Conservation (phyloP, 805 yeast species). For the Metschnikowia kofuensis region DNA sequence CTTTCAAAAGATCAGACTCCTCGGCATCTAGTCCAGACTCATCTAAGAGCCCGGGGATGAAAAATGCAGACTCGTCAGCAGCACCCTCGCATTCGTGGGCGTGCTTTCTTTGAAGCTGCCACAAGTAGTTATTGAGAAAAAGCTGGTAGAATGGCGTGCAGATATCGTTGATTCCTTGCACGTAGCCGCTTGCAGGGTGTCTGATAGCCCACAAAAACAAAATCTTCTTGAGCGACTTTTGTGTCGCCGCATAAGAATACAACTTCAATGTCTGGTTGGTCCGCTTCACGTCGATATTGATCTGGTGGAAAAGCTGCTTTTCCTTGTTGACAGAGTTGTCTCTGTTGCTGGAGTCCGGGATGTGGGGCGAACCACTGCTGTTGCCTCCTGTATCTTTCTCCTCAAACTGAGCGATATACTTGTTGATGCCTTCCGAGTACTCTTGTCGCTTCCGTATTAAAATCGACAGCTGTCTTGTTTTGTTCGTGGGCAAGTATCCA, state of each 20-base stretch:
- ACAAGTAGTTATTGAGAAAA: conserved; percentile 64
- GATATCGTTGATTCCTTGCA: conserved; percentile 94
- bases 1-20: conserved; percentile 25
- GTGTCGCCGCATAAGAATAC: conserved; percentile 68
- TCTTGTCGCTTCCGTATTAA: conserved; percentile 81
- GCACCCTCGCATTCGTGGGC: conserved; percentile 11
- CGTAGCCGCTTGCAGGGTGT: conserved; percentile 97
- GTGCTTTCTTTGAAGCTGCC: conserved; percentile 36
- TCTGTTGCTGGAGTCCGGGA: conserved; percentile 16
- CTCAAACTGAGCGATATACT: conserved; percentile 47
- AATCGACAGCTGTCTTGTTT: conserved; percentile 67
- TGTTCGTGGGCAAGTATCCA: conserved; percentile 88
- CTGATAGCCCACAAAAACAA: conserved; percentile 92
- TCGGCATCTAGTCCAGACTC: conserved; percentile 21
- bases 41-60: conserved; percentile 37
- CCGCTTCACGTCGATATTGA: conserved; percentile 89
- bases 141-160: conserved; percentile 92
- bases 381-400: not conserved
- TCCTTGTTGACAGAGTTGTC: conserved; percentile 48
- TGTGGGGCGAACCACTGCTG: not conserved
- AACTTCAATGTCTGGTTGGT: conserved; percentile 83
- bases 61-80: conserved; percentile 23
- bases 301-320: conserved; percentile 89
- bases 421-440: conserved; percentile 70
- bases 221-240: conserved; percentile 73